Evolutionary conservation across 2,329 filamentous ascomycete species (phyloP).

Genomic region (Hysterium pulicare): DNA sequence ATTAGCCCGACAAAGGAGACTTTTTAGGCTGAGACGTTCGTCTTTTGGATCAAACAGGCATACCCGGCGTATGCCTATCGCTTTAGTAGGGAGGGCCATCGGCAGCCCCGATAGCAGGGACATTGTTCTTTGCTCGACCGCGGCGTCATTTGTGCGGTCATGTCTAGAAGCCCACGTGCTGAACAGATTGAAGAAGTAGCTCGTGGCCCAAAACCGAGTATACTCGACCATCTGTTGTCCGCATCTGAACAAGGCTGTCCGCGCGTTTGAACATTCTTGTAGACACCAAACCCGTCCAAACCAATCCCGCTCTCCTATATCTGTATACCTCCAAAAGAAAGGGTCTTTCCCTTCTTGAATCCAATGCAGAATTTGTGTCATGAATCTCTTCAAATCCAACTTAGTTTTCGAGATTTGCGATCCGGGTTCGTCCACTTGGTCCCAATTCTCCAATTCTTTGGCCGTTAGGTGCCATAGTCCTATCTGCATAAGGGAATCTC

Average conservation of each 20-base stretch:
- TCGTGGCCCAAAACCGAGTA: neutral
- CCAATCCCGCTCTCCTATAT: neutral
- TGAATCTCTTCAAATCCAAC: neutral
- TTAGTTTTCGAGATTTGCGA: neutral
- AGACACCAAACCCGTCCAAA: neutral
- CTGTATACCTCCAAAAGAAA: neutral
- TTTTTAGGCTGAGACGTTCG: conserved; percentile 3
- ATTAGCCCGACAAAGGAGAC: conserved; percentile 6
- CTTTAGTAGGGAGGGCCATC: conserved; percentile 4
- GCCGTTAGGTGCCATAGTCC: neutral
- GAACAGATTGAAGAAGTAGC: neutral
- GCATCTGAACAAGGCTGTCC: neutral
- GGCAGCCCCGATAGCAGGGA: neutral
- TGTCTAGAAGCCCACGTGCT: neutral
- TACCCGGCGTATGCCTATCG: conserved; percentile 8
- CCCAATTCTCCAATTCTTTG: neutral
- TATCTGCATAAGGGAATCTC: neutral
- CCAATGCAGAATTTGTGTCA: neutral
- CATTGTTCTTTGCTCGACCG: neutral
- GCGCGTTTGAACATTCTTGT: neutral
- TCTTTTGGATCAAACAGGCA: neutral
- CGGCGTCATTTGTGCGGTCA: neutral
- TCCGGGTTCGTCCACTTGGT: neutral
- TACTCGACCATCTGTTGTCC: neutral
- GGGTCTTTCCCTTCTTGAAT: neutral